Evolutionary conservation across 2,329 filamentous ascomycete genomes (phyloP).

Genomic region (Cucurbitaria berberidis): DNA sequence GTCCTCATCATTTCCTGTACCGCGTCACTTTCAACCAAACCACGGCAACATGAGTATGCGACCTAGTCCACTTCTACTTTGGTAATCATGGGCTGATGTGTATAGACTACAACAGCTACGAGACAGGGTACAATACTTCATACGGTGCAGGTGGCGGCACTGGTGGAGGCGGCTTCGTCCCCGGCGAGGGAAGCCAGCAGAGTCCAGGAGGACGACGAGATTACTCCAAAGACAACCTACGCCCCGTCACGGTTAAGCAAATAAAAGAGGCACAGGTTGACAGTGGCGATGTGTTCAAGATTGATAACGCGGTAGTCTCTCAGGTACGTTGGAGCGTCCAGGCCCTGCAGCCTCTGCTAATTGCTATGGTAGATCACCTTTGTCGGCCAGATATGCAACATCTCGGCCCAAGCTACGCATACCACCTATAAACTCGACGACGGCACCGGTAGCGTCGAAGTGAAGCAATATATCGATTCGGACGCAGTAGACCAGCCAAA

Average conservation of each 20-base stretch:
- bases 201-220: conserved; percentile 51
- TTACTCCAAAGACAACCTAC: conserved; percentile 82
- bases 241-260: conserved; percentile 95
- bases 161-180: conserved; percentile 67
- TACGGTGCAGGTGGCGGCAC: conserved; percentile 62
- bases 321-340: conserved; percentile 51
- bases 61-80: too few relatives aligned
- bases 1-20: conserved; percentile 16
- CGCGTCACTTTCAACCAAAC: conserved; percentile 15
- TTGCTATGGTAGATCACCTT: conserved; percentile 70
- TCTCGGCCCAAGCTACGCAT: conserved; percentile 87
- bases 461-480: conserved; percentile 82
- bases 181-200: conserved; percentile 56
- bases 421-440: conserved; percentile 93
- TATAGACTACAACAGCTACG: conserved; percentile 48
- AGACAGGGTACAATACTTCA: conserved; percentile 61
- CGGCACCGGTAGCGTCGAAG: conserved; percentile 90
- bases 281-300: conserved; percentile 67
- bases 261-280: conserved; percentile 73
- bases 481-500: conserved; percentile 57
- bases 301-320: conserved; percentile 77
- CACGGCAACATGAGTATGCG: conserved; percentile 28
- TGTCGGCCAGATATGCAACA: conserved; percentile 86
- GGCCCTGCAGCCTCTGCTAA: conserved; percentile 15
- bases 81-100: conserved; percentile 13